Evolutionary conservation across 75 land plant species (phyloP), one percentile per base, ranked within the genome.

Genomic region (Sequoiadendron giganteum): DNA sequence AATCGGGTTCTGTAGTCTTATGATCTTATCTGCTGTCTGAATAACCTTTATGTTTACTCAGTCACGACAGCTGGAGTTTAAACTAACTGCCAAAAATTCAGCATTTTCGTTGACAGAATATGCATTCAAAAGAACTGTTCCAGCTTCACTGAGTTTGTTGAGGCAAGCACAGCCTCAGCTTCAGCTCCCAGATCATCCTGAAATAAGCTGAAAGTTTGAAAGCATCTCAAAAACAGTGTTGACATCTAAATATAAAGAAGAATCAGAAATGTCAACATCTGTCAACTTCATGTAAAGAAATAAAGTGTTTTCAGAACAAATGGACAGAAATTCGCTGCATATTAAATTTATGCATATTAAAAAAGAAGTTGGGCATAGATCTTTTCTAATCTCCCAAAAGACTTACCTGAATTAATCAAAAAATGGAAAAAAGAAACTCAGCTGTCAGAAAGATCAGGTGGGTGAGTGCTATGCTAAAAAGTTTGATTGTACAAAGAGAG

Each of bases 21-120:
- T n/a, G n/a, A n/a, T n/a, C n/a, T n/a, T 94, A 89, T 95, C 97
- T 34, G 97, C 95, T 80, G 95, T 88, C 77, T 91, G 89, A 94
- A 97, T 92, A 14, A 96, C 96, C 89, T 97, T 97, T 48, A 97
- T 92, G 30, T 94, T 96, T 10, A 96, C 91, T 96, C 99, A 98
- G 92, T 98, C 99, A 87, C 99, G 96, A 8, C 99, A 99, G 86
- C 99, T 98, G 9, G 93, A 87, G 88, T 97, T 98, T 84, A 95
- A 91, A 30, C 95, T 95, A 91, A 93, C 94, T 14, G 99, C 99
- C 88, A 98, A 79, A 78, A 91, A 94, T 86, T 93, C 93, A 13
- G 94, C 99, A 93, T 98, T 96, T 89, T 96, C 91, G 87, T 97
- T 98, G 54, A 97, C 90, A 10, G 88, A 42, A 75, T 15, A 85